A percentile compares a stretch with the other conserved stretches of the same genome.
phyloP scores from a whole-genome alignment of 2,329 filamentous ascomycete species.

The Sporothrix dimorphospora region DNA sequence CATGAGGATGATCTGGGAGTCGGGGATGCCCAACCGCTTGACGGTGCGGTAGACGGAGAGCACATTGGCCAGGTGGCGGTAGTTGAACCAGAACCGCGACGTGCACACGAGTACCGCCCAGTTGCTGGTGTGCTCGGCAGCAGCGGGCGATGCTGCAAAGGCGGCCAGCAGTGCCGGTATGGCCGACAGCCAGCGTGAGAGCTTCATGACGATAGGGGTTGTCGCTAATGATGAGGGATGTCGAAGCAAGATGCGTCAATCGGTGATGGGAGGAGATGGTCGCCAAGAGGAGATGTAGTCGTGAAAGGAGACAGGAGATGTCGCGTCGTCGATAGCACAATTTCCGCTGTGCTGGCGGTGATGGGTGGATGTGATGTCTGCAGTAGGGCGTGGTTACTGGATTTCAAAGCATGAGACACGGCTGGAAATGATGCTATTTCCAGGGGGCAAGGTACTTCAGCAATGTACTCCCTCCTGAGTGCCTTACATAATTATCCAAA shows the following conservation, averaged over 20 bases:
- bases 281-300: background rate
- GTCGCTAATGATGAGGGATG: background rate
- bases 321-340: background rate
- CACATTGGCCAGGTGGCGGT: slow-evolving; percentile 96
- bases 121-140: slow-evolving; percentile 89
- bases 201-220: slow-evolving; percentile 51
- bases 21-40: slow-evolving; percentile 94
- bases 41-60: slow-evolving; percentile 97
- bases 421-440: slow-evolving; percentile 7
- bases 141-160: slow-evolving; percentile 51
- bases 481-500: slow-evolving; percentile 13
- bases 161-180: slow-evolving; percentile 53
- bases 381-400: slow-evolving; percentile 1
- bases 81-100: slow-evolving; percentile 99
- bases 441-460: background rate
- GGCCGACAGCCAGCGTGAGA: slow-evolving; percentile 45
- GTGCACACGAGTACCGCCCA: slow-evolving; percentile 99
- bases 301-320: background rate
- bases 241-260: background rate
- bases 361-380: background rate
- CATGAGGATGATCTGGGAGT: slow-evolving; percentile 99
- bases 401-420: slow-evolving; percentile 24
- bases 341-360: slow-evolving; percentile 2
- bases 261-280: background rate
- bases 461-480: background rate